Evolutionary conservation across 352 stramenopile species (phyloP).

Genomic region (Poterioochromonas sp.): DNA sequence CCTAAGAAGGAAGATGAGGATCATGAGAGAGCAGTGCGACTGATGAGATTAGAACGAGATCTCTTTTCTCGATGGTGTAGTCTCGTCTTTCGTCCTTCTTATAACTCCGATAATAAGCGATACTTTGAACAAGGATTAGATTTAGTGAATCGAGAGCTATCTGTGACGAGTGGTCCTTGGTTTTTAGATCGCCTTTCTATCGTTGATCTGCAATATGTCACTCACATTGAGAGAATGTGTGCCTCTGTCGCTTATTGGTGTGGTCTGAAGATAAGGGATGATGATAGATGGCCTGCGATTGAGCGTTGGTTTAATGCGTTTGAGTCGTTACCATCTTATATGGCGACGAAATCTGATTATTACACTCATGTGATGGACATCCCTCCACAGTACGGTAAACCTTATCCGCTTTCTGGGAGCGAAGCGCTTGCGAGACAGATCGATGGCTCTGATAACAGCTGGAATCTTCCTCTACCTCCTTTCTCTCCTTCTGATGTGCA

Average conservation of each 20-base stretch:
- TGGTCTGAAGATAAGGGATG: slow-evolving; percentile 54
- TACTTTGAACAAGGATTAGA: neutral
- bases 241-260: slow-evolving; percentile 67
- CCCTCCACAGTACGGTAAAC: slow-evolving; percentile 60
- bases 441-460: slow-evolving; percentile 32
- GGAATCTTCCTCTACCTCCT: slow-evolving; percentile 54
- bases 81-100: slow-evolving; percentile 55
- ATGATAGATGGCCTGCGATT: slow-evolving; percentile 46
- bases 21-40: slow-evolving; percentile 42
- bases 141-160: slow-evolving; percentile 25
- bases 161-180: slow-evolving; percentile 42
- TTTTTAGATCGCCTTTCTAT: slow-evolving; percentile 57
- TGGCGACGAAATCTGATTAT: slow-evolving; percentile 67
- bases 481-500: slow-evolving; percentile 35
- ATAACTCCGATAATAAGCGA: slow-evolving; percentile 19
- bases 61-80: slow-evolving; percentile 67
- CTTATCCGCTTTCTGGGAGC: slow-evolving; percentile 39
- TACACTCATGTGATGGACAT: slow-evolving; percentile 68
- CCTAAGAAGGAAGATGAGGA: slow-evolving; percentile 14
- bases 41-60: slow-evolving; percentile 61
- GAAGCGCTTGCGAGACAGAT: neutral
- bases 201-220: slow-evolving; percentile 68
- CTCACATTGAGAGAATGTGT: slow-evolving; percentile 64
- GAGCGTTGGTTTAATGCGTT: slow-evolving; percentile 68
- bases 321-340: slow-evolving; percentile 59